Conservation (phyloP, 2,329 filamentous ascomycete species). For the Tolypocladium ophioglossoides region DNA sequence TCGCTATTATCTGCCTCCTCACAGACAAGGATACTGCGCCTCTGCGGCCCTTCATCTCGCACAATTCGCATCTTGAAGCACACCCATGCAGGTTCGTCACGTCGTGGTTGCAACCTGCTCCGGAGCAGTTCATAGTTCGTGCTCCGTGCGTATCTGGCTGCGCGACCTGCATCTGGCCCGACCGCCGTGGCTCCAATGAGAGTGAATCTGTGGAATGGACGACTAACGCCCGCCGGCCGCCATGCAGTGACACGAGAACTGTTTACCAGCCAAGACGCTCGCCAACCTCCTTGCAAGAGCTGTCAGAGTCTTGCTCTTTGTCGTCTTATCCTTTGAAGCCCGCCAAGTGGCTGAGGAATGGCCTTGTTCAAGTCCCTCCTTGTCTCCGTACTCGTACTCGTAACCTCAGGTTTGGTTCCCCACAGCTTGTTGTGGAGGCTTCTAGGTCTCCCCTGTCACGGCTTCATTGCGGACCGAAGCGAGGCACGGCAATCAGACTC, state of each 20-base stretch:
- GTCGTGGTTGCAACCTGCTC: background rate
- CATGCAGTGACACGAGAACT: background rate
- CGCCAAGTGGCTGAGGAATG: no score
- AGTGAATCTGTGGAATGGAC: background rate
- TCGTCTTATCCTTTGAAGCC: background rate
- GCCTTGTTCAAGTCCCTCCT: no score
- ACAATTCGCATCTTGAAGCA: background rate
- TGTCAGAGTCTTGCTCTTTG: no score
- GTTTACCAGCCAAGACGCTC: background rate
- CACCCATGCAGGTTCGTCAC: background rate
- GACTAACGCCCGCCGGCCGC: background rate
- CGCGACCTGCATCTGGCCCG: background rate
- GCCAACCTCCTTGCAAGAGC: background rate
- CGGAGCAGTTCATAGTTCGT: no score
- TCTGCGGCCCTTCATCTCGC: background rate
- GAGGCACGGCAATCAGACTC: no score
- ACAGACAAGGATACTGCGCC: background rate
- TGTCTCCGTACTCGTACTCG: no score
- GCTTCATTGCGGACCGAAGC: no score
- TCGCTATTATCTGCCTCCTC: background rate
- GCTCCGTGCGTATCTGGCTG: background rate
- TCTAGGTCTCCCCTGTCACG: no score
- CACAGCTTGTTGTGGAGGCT: no score
- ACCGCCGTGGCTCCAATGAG: background rate
- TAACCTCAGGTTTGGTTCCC: no score